phyloP scores from a whole-genome alignment of 2,329 filamentous ascomycete species.

The Teratosphaeria gauchensis region DNA sequence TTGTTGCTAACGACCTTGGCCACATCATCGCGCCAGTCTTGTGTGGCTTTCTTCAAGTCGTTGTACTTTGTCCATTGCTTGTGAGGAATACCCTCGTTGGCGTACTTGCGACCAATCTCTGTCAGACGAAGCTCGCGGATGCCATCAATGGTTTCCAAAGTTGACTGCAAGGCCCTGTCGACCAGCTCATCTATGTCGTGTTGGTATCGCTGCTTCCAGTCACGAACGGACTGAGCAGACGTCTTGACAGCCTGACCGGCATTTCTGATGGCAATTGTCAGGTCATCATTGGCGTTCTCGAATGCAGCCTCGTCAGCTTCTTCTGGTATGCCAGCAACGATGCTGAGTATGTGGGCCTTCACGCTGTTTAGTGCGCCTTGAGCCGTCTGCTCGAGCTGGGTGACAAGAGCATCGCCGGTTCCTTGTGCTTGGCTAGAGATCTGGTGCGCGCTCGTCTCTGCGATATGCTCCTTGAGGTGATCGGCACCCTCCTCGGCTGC shows the following conservation, averaged over 20 bases:
- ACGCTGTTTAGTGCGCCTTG: constrained; percentile 54
- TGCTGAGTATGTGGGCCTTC: constrained; percentile 54
- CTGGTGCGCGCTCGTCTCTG: constrained; percentile 64
- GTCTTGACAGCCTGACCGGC: constrained; percentile 67
- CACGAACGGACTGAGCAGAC: constrained; percentile 64
- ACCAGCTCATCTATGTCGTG: constrained; percentile 59
- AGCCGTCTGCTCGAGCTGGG: constrained; percentile 59
- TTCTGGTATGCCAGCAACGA: constrained; percentile 47
- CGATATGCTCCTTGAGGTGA: constrained; percentile 52
- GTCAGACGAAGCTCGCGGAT: constrained; percentile 78
- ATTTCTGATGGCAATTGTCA: constrained; percentile 49
- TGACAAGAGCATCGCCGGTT: constrained; percentile 57
- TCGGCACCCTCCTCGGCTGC: constrained; percentile 77
- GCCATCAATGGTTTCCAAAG: constrained; percentile 70
- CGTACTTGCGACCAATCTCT: constrained; percentile 87
- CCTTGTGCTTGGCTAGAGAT: constrained; percentile 55
- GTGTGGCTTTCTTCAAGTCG: constrained; percentile 70
- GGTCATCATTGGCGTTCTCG: constrained; percentile 42
- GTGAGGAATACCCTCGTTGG: constrained; percentile 92
- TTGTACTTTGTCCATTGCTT: constrained; percentile 97
- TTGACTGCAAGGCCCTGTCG: constrained; percentile 63
- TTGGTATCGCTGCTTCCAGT: constrained; percentile 67
- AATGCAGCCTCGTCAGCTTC: constrained; percentile 45
- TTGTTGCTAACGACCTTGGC: constrained; percentile 63
- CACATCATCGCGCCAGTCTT: constrained; percentile 76